These are phyloP conservation scores for Lasiosphaeria miniovina DNA, from an alignment of 495 filamentous ascomycete genomes.

Conservation along the genomic window DNA sequence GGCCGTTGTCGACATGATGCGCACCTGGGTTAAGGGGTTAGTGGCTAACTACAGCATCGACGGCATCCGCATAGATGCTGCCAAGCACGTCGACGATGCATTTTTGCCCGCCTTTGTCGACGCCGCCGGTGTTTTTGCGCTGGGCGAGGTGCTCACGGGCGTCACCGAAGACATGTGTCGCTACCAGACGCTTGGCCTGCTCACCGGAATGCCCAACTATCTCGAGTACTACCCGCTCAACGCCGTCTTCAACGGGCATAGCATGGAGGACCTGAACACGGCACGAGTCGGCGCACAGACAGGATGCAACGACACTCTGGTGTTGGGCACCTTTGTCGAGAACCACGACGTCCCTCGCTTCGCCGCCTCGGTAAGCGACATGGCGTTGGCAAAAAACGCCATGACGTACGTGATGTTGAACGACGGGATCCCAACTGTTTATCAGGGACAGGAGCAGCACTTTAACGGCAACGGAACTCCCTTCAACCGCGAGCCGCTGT, in stretches of 20 bases:
- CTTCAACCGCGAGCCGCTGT: slow-evolving; percentile 65
- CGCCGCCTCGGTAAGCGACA: slow-evolving; percentile 48
- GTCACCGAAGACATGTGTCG: slow-evolving; percentile 3
- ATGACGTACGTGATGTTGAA: slow-evolving; percentile 51
- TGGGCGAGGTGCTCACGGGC: slow-evolving; percentile 7
- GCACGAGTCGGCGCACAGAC: neutral
- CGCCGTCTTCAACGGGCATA: slow-evolving; percentile 13
- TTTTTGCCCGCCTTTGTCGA: slow-evolving; percentile 59
- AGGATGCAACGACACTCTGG: slow-evolving; percentile 15
- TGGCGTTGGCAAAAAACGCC: slow-evolving; percentile 61
- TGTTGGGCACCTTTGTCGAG: slow-evolving; percentile 60
- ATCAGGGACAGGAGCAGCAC: slow-evolving; percentile 64
- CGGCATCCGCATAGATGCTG: slow-evolving; percentile 68
- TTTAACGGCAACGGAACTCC: slow-evolving; percentile 54
- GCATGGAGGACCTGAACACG: neutral
- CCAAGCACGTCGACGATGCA: slow-evolving; percentile 60
- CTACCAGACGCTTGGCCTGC: slow-evolving; percentile 31
- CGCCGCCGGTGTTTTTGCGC: slow-evolving; percentile 47
- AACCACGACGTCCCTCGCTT: slow-evolving; percentile 71
- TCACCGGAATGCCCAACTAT: slow-evolving; percentile 60
- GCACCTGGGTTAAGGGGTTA: slow-evolving; percentile 59
- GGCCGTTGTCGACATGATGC: slow-evolving; percentile 40
- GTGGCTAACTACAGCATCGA: slow-evolving; percentile 32
- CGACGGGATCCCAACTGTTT: slow-evolving; percentile 19
- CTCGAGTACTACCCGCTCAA: slow-evolving; percentile 64